Evolutionary conservation across 2,329 filamentous ascomycete genomes (phyloP).

Genomic region (Proliferodiscus dingleyae): DNA sequence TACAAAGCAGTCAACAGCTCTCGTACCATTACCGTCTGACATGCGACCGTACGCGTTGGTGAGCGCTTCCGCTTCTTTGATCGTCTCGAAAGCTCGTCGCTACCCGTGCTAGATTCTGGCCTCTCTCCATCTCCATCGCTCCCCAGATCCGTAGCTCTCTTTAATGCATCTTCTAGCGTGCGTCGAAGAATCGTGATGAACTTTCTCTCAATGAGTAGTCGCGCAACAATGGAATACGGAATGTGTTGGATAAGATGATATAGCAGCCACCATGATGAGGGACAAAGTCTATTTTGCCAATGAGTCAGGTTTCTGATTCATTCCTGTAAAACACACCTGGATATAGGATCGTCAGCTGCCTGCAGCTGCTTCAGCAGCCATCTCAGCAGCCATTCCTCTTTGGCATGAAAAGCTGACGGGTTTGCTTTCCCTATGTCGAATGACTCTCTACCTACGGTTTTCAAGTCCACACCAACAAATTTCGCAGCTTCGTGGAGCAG

Average conservation of each 20-base stretch:
- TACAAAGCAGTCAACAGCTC: slow-evolving; percentile 23
- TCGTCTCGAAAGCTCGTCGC: slow-evolving; percentile 31
- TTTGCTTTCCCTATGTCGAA: slow-evolving; percentile 2
- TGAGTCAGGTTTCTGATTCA: slow-evolving; percentile 1
- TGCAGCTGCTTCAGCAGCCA: slow-evolving; percentile 60
- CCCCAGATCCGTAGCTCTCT: slow-evolving; percentile 28
- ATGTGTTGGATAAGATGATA: slow-evolving; percentile 58
- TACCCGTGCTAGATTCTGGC: slow-evolving; percentile 8
- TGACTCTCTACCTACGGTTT: slow-evolving; percentile 14
- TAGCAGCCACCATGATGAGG: slow-evolving; percentile 54
- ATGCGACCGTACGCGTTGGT: too few species aligned
- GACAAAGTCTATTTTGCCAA: slow-evolving; percentile 13
- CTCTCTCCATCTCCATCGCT: slow-evolving; percentile 8
- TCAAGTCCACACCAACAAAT: slow-evolving; percentile 28
- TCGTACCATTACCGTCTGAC: neutral
- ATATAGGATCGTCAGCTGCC: slow-evolving; percentile 31
- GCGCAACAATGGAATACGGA: slow-evolving; percentile 63
- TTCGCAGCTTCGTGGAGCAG: slow-evolving; percentile 32
- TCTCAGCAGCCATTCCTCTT: slow-evolving; percentile 62
- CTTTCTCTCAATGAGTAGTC: slow-evolving; percentile 63
- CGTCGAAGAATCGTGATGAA: slow-evolving; percentile 64
- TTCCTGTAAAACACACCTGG: slow-evolving; percentile 20
- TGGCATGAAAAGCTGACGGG: slow-evolving; percentile 29
- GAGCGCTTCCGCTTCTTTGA: slow-evolving; percentile 31
- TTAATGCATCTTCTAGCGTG: slow-evolving; percentile 53